phyloP scores from a whole-genome alignment of 1,284 basidiomycete species.

The Ganoderma leucocontextum region DNA sequence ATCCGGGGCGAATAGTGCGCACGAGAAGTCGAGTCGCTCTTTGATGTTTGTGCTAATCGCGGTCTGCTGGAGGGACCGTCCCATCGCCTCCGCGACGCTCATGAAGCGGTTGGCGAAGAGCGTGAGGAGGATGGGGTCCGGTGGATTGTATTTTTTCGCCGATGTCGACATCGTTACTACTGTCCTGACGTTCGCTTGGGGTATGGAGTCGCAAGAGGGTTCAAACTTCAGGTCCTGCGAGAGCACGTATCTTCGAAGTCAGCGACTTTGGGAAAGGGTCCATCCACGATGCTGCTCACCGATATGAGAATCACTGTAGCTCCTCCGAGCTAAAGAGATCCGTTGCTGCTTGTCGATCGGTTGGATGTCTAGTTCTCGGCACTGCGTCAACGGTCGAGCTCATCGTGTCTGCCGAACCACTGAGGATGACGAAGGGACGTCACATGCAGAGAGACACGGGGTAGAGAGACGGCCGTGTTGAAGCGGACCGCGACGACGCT shows the following conservation, averaged over 20 bases:
- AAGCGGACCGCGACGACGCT: conserved; percentile 4
- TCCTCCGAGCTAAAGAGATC: neutral
- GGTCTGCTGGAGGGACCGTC: conserved; percentile 87
- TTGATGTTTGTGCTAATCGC: conserved; percentile 93
- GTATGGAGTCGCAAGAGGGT: neutral
- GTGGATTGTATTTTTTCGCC: conserved; percentile 44
- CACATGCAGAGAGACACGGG: conserved; percentile 25
- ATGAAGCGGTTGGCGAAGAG: conserved; percentile 94
- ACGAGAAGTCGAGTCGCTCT: conserved; percentile 89
- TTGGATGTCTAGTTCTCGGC: neutral
- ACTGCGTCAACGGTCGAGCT: neutral
- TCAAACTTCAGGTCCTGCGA: neutral
- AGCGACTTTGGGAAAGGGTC: neutral
- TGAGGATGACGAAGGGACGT: conserved; percentile 10
- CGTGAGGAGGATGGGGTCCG: conserved; percentile 89
- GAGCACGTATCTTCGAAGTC: neutral
- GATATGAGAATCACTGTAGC: neutral
- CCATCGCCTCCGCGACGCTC: conserved; percentile 94
- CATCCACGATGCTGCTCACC: neutral
- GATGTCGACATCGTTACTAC: conserved; percentile 24
- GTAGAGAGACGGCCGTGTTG: neutral
- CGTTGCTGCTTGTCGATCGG: neutral
- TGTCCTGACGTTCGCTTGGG: neutral
- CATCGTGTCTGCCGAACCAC: neutral
- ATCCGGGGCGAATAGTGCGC: conserved; percentile 90